Percentiles rank a stretch among this genome's conserved stretches.
Conservation (phyloP, 805 yeast genomes). For the Metschnikowia kofuensis region DNA sequence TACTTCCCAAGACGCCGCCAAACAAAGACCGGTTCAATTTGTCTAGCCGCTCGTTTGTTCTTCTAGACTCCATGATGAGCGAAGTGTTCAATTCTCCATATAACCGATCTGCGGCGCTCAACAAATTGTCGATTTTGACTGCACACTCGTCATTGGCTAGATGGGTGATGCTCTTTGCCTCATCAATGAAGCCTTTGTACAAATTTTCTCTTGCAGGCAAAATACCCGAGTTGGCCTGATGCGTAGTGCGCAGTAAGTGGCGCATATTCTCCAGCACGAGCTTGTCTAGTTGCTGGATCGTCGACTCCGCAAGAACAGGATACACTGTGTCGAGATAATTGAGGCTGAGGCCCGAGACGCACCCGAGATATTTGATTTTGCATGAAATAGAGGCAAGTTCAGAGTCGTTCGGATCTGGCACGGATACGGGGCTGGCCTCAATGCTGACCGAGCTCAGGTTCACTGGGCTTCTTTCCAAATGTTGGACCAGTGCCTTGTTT, state of each 20-base stretch:
- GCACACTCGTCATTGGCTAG: conserved; percentile 45
- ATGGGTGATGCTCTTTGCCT: conserved; percentile 33
- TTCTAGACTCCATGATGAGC: conserved; percentile 57
- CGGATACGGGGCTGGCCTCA: conserved; percentile 5
- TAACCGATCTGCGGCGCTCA: conserved; percentile 63
- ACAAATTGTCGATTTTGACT: conserved; percentile 54
- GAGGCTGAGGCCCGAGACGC: conserved; percentile 2
- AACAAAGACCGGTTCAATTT: conserved; percentile 36
- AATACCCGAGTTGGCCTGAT: conserved; percentile 30
- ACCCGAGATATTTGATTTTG: background rate
- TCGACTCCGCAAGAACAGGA: conserved; percentile 9
- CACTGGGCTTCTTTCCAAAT: background rate
- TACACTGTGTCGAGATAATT: conserved; percentile 10
- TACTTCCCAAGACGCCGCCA: conserved; percentile 20
- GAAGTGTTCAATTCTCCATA: conserved; percentile 75
- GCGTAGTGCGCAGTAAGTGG: conserved; percentile 11
- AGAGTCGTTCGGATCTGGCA: background rate
- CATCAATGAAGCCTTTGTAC: conserved; percentile 32
- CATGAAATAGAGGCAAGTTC: background rate
- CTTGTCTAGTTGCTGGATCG: conserved; percentile 1
- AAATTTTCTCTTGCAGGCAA: conserved; percentile 35
- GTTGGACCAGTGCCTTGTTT: conserved; percentile 4
- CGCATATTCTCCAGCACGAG: conserved; percentile 6
- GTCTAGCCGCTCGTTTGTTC: conserved; percentile 48
- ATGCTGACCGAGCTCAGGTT: background rate